phyloP scores from a whole-genome alignment of 2,329 filamentous ascomycete species.

The Curvularia hawaiiensis region DNA sequence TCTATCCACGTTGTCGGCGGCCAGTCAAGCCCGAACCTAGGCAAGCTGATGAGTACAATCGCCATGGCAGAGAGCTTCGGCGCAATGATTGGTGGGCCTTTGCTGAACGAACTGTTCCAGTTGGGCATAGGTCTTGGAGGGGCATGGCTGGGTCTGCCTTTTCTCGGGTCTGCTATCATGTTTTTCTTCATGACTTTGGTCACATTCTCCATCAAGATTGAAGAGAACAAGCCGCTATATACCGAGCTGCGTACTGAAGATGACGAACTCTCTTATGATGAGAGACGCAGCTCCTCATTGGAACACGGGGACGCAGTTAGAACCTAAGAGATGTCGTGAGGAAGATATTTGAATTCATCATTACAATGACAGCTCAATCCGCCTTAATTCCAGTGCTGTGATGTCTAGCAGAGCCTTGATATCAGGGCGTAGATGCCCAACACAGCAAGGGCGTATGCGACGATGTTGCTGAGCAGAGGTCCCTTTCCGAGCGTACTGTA shows the following conservation, averaged over 20 bases:
- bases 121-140: slow-evolving; percentile 54
- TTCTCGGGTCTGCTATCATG: slow-evolving; percentile 30
- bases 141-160: slow-evolving; percentile 56
- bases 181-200: slow-evolving; percentile 34
- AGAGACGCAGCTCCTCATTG: slow-evolving; percentile 18
- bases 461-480: background rate
- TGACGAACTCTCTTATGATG: slow-evolving; percentile 22
- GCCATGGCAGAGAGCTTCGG: slow-evolving; percentile 56
- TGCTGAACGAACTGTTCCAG: slow-evolving; percentile 54
- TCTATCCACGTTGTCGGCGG: slow-evolving; percentile 56
- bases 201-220: slow-evolving; percentile 37
- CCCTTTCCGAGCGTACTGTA: background rate
- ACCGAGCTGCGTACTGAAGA: slow-evolving; percentile 24
- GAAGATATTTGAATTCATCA: background rate
- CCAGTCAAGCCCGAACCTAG: slow-evolving; percentile 50
- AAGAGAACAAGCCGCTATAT: slow-evolving; percentile 29
- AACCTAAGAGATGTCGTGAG: background rate
- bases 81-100: slow-evolving; percentile 53
- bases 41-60: slow-evolving; percentile 56
- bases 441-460: background rate
- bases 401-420: background rate
- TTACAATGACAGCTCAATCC: background rate
- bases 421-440: background rate
- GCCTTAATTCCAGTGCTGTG: background rate
- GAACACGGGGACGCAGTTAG: slow-evolving; percentile 13